Percentiles rank a stretch among this genome's conserved stretches.
Evolutionary conservation across 306 rosid species (phyloP).

Genomic region (Erythrophleum fordii): DNA sequence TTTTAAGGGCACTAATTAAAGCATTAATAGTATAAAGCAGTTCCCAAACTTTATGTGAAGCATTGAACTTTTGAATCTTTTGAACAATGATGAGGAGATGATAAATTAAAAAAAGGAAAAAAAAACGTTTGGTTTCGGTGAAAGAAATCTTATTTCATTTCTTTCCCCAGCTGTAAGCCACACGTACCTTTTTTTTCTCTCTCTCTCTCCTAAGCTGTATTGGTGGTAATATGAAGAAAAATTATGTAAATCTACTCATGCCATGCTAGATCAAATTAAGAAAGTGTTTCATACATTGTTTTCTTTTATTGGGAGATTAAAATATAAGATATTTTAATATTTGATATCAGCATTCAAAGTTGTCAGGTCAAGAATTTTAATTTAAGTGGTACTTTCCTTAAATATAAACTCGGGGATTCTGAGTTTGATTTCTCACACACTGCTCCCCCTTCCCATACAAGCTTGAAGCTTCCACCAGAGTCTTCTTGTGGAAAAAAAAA

Average conservation of each 20-base stretch:
- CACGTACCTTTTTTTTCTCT: slow-evolving; percentile 32
- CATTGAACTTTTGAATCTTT: slow-evolving; percentile 56
- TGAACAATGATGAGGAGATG: slow-evolving; percentile 71
- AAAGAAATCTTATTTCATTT: slow-evolving; percentile 41
- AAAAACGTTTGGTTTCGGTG: slow-evolving; percentile 54
- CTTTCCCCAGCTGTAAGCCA: slow-evolving; percentile 57
- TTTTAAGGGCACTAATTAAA: slow-evolving; percentile 45
- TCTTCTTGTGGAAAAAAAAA: too few species aligned
- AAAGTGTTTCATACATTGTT: neutral
- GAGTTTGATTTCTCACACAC: too few species aligned
- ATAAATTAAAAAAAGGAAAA: slow-evolving; percentile 36
- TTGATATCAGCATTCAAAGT: neutral
- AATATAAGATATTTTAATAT: neutral
- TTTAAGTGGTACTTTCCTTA: neutral
- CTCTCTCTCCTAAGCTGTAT: slow-evolving; percentile 31
- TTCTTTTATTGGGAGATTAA: too few species aligned
- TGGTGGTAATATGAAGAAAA: neutral
- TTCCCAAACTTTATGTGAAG: slow-evolving; percentile 59
- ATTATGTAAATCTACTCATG: neutral
- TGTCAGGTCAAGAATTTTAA: neutral
- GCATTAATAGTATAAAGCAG: slow-evolving; percentile 58
- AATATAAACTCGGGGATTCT: too few species aligned
- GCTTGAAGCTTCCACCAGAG: too few species aligned
- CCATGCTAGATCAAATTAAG: neutral
- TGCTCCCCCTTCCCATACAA: too few species aligned